Evolutionary conservation across 306 rosid genomes (phyloP).

Genomic region (Canavalia gladiata): DNA sequence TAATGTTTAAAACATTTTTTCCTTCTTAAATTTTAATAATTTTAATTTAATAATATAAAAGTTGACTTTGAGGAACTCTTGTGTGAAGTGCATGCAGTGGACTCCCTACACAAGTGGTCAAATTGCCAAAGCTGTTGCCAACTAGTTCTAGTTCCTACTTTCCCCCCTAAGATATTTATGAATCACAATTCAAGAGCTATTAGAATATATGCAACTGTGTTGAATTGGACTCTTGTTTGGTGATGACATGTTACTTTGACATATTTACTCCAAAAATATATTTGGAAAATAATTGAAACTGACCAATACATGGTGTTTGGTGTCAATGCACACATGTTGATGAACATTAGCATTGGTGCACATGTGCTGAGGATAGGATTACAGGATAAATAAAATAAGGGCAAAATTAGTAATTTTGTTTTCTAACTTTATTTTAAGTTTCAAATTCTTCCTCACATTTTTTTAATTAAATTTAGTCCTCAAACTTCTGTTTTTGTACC

Average conservation of each 20-base stretch:
- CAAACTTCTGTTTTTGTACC: too few relatives aligned
- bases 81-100: neutral
- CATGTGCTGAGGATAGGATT: neutral
- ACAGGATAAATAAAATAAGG: neutral
- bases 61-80: constrained; percentile 8
- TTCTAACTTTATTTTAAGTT: too few relatives aligned
- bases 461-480: too few relatives aligned
- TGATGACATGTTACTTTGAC: constrained; percentile 12
- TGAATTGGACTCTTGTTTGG: neutral
- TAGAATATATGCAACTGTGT: neutral
- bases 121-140: neutral
- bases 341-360: neutral
- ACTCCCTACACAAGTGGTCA: constrained; percentile 3
- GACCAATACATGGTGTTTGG: neutral
- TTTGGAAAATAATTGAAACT: neutral
- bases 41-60: neutral
- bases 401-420: too few relatives aligned
- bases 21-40: neutral
- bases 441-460: too few relatives aligned
- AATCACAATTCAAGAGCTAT: constrained; percentile 10
- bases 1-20: neutral
- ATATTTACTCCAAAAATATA: neutral
- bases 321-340: neutral
- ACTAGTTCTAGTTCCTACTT: neutral
- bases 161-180: neutral